phyloP scores from a whole-genome alignment of 2,329 filamentous ascomycete species.

The Lachnum nothofagi region DNA sequence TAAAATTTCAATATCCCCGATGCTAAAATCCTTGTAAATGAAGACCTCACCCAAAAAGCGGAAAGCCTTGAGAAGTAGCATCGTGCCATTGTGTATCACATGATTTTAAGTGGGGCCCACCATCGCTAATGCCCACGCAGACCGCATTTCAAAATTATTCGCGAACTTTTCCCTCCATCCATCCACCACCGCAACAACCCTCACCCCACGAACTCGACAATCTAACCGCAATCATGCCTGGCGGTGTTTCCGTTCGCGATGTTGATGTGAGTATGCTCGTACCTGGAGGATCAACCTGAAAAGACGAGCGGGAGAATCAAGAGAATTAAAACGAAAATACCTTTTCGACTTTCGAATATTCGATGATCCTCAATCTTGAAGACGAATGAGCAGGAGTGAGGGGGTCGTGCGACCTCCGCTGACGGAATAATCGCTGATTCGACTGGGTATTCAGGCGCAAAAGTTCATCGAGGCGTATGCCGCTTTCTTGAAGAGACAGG shows the following conservation, averaged over 20 bases:
- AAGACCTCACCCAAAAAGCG: too few relatives aligned
- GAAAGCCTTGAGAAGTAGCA: too few relatives aligned
- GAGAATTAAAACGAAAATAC: conserved; percentile 7
- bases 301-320: conserved; percentile 7
- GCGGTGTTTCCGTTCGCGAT: conserved; percentile 78
- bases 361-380: conserved; percentile 6
- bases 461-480: conserved; percentile 85
- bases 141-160: neutral
- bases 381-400: conserved; percentile 61
- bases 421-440: conserved; percentile 70
- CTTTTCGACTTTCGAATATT: conserved; percentile 13
- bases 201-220: conserved; percentile 22
- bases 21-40: too few relatives aligned
- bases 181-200: conserved; percentile 11
- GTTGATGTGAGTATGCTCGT: conserved; percentile 64
- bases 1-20: too few relatives aligned
- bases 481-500: conserved; percentile 89
- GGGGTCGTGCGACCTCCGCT: conserved; percentile 66
- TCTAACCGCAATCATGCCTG: conserved; percentile 66
- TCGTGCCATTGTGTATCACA: too few relatives aligned
- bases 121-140: neutral
- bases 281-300: conserved; percentile 16
- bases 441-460: conserved; percentile 58
- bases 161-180: neutral
- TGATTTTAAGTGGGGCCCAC: too few relatives aligned